Base-by-base conservation (phyloP, 2,329 filamentous ascomycete species). In the Fusarium sp. region DNA sequence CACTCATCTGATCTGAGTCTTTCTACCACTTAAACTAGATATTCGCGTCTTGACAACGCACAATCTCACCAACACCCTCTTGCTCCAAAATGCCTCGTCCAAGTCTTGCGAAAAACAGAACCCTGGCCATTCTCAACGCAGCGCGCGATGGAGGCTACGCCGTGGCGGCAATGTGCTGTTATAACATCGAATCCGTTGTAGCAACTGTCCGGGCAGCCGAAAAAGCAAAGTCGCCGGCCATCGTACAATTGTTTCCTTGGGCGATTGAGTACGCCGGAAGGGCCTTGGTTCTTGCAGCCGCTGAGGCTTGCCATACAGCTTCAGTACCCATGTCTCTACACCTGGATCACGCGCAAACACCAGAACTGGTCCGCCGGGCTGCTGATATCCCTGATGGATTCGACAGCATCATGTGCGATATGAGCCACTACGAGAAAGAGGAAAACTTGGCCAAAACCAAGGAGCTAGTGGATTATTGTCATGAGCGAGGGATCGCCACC, bases 201-300 rank as follows among this genome's bases (percentile, higher is more conserved):
- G 91, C 89, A 5, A 86, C 87, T 6, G 86, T 92, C 40, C 84
- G 86, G 61, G 91, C 91, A 10, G 91, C 91, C 36, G 90, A 93
- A 78, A 83, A 84, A 24, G 90, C 90, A 68, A 82, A 83, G 24
- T 90, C 90, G 0, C 90, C 91, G 10, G 28, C 88, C 20, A 89
- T 92, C 79, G 88, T 93, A 75, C 89, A 90, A 42, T 86, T 93
- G 67, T 93, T 93, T 77, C 91, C 90, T 5, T 92, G 90, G 90
- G 89, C 90, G 0, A 83, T 92, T 24, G 82, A 87, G 55, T 92
- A 90, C 80, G 88, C 88, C 9, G 28, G 28, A 61, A 82, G 81
- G 0, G 75, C 86, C 38, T 83, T 89, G 22, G 82, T 89, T 9
- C 82, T 85, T 66, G 83, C 86, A 17, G 87, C 87, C 3, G 85